These are phyloP conservation scores for Clonostachys solani DNA, from an alignment of 2,329 filamentous ascomycete species.

Conservation along the genomic window DNA sequence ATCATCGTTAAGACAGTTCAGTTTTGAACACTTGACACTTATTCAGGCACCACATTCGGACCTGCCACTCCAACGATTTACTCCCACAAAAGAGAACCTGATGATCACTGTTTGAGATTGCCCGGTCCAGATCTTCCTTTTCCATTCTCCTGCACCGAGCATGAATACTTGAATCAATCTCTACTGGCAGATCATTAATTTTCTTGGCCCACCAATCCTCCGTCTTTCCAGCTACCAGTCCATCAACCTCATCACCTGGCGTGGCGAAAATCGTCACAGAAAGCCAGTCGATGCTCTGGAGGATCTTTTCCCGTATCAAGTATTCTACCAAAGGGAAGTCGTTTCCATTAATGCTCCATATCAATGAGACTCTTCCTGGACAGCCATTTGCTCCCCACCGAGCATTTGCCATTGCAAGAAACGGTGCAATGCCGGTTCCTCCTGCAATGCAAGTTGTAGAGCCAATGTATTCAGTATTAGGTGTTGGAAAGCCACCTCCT, in stretches of 20 bases:
- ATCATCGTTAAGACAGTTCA: neutral
- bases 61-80: constrained; percentile 15
- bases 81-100: constrained; percentile 12
- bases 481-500: constrained; percentile 7
- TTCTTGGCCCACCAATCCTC: constrained; percentile 5
- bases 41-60: constrained; percentile 12
- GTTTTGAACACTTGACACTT: neutral
- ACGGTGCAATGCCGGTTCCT: constrained; percentile 9
- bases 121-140: neutral
- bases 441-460: constrained; percentile 6
- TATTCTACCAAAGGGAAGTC: constrained; percentile 9
- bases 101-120: neutral
- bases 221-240: constrained; percentile 3
- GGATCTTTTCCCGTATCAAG: constrained; percentile 4
- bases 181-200: neutral
- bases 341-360: constrained; percentile 8
- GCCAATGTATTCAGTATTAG: neutral
- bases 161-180: neutral
- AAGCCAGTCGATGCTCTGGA: constrained; percentile 2
- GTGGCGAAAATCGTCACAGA: constrained; percentile 9
- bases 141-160: constrained; percentile 5
- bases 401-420: constrained; percentile 5
- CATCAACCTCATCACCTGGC: constrained; percentile 6
- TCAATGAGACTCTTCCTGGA: neutral
- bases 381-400: neutral